phyloP scores from a whole-genome alignment of 495 filamentous ascomycete genomes.

The Pyrenula massariospora region DNA sequence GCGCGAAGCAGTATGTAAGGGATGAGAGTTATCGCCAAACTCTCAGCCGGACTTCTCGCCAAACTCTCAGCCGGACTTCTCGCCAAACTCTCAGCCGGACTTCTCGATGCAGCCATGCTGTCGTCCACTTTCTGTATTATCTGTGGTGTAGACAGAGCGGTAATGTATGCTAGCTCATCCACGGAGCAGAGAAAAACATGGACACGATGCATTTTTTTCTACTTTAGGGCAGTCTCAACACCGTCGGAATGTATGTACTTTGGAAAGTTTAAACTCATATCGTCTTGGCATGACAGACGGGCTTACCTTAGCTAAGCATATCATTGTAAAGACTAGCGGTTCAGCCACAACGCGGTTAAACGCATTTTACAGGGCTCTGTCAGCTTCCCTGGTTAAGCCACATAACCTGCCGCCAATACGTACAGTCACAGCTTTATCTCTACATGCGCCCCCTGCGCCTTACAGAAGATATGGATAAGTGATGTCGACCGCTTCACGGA shows the following conservation, averaged over 20 bases:
- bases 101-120: no score
- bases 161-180: not conserved
- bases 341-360: not conserved
- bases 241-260: not conserved
- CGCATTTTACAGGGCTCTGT: not conserved
- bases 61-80: not conserved
- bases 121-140: no score
- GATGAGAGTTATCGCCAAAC: not conserved
- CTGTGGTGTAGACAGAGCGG: not conserved
- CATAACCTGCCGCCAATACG: not conserved
- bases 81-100: no score
- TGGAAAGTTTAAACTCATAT: not conserved
- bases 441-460: not conserved
- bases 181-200: not conserved
- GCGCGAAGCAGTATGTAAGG: not conserved
- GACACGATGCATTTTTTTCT: not conserved
- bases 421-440: not conserved
- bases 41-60: not conserved
- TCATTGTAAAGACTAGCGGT: not conserved
- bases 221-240: not conserved
- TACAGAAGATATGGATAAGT: not conserved
- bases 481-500: not conserved
- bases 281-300: not conserved
- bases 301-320: no score
- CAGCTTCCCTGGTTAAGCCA: not conserved